Evolutionary conservation across 192 early-diverging fungal species (phyloP), one percentile per base, ranked within the genome.

Genomic region (Linnemannia schmuckeri): DNA sequence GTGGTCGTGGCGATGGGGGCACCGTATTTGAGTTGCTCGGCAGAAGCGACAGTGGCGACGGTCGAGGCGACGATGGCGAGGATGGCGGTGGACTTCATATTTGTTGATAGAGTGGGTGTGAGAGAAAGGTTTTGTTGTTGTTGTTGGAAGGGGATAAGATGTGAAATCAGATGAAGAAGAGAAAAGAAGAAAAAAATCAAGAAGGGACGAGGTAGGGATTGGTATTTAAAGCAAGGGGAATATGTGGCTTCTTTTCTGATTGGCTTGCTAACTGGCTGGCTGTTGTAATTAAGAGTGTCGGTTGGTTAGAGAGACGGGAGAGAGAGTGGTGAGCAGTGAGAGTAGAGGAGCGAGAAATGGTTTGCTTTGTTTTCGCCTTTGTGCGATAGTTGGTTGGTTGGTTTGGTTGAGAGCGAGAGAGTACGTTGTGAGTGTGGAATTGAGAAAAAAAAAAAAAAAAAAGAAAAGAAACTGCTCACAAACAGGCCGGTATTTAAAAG

Each of bases 161-260:
- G 68, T 40, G 81, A 75, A 73, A 82, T 76, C 55, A 80, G 75
- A 78, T 77, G 42, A 69, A 72, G 55, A 81, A 81, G 30, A 61
- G 40, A 15, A n/a, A 49, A 77, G 35, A 30, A 41, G 37, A 73
- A 37, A 44, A 44, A 75, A 52, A 47, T 33, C 9, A 46, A 33
- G 47, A 74, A 6, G 37, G 37, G 22, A n/a, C 30, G 46, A 46
- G n/a, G n/a, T 24, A 76, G 38, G 40, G 47, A 44, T 40, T 66
- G 30, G 61, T 66, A 66, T 66, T 66, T 66, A 66, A 66, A 33
- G 61, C 10, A 66, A 33, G 12, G 61, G 0, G 30, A 66, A 10
- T 57, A 6, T 20, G 22, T 27, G 61, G 12, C 27, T 66, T 57
- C 24, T 9, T 27, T 46, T 46, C 44, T 46, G 42, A 4, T 27